Percentiles rank a stretch among this genome's conserved stretches.
Evolutionary conservation across 2,329 filamentous ascomycete species (phyloP).

Genomic region (Nannizziopsis barbatae): DNA sequence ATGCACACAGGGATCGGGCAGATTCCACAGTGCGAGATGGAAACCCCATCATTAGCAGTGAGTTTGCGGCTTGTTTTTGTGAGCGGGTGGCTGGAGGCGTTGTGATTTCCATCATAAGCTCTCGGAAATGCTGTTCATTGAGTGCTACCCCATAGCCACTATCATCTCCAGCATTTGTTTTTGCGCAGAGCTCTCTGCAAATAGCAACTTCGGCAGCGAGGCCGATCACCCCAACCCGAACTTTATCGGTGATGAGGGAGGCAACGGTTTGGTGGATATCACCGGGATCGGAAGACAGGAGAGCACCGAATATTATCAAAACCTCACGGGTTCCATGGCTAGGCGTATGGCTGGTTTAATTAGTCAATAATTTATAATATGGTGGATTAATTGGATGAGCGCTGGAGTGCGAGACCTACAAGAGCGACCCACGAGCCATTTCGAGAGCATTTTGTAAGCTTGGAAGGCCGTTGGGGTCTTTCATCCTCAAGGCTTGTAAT

Average conservation of each 20-base stretch:
- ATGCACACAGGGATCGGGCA: constrained; percentile 69
- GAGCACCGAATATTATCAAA: constrained; percentile 79
- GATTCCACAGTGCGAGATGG: constrained; percentile 71
- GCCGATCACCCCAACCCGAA: constrained; percentile 80
- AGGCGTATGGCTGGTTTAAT: constrained; percentile 59
- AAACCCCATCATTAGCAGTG: constrained; percentile 94
- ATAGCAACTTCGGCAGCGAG: constrained; percentile 86
- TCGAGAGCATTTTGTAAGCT: constrained; percentile 91
- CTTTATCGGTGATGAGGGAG: constrained; percentile 65
- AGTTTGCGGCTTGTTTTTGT: constrained; percentile 37
- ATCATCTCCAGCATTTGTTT: constrained; percentile 68
- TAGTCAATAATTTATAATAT: neutral
- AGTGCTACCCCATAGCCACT: constrained; percentile 69
- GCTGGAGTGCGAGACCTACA: constrained; percentile 40
- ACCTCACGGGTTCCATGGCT: constrained; percentile 89
- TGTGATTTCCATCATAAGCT: constrained; percentile 78
- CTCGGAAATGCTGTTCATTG: constrained; percentile 75
- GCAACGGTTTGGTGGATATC: constrained; percentile 88
- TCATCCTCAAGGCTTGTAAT: constrained; percentile 54
- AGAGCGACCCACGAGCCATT: constrained; percentile 86
- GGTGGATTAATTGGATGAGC: neutral
- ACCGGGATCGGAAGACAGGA: constrained; percentile 82
- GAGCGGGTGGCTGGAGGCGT: constrained; percentile 76
- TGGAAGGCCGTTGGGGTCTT: constrained; percentile 62
- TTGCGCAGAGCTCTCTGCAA: constrained; percentile 76